Conservation (phyloP, 257 asterid genomes). For the Leptodermis oblonga region DNA sequence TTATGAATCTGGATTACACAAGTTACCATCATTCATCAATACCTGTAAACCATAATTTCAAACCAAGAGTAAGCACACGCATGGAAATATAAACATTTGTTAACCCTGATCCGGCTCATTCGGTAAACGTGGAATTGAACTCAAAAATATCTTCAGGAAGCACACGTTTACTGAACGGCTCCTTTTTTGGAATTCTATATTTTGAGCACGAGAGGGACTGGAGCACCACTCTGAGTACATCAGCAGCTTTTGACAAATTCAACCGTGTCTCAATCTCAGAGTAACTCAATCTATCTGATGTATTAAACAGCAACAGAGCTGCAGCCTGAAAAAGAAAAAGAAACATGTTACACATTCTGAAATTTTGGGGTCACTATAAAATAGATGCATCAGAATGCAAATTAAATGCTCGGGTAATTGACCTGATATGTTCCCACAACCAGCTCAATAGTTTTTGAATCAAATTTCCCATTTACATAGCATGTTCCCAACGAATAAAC, state of each 20-base stretch:
- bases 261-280: slow-evolving; percentile 41
- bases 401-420: not conserved
- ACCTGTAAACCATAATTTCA: not conserved
- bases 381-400: not conserved
- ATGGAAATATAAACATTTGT: not conserved
- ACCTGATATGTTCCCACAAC: slow-evolving; percentile 52
- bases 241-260: slow-evolving; percentile 53
- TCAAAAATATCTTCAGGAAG: slow-evolving; percentile 35
- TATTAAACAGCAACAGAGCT: slow-evolving; percentile 44
- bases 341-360: slow-evolving; percentile 2
- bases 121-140: slow-evolving; percentile 46
- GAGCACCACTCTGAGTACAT: slow-evolving; percentile 46
- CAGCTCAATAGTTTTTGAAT: slow-evolving; percentile 43
- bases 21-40: not conserved
- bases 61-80: not conserved
- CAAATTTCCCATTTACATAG: slow-evolving; percentile 46
- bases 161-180: slow-evolving; percentile 37
- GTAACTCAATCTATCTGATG: slow-evolving; percentile 48
- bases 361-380: not conserved
- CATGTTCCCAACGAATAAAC: slow-evolving; percentile 52
- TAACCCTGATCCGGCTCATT: slow-evolving; percentile 58
- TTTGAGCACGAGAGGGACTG: slow-evolving; percentile 59
- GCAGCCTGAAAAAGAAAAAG: slow-evolving; percentile 37
- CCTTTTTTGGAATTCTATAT: slow-evolving; percentile 48
- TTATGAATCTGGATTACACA: slow-evolving; percentile 36